Base-by-base conservation (phyloP, 2,329 filamentous ascomycete species). In the Cordyceps cateniannulata region DNA sequence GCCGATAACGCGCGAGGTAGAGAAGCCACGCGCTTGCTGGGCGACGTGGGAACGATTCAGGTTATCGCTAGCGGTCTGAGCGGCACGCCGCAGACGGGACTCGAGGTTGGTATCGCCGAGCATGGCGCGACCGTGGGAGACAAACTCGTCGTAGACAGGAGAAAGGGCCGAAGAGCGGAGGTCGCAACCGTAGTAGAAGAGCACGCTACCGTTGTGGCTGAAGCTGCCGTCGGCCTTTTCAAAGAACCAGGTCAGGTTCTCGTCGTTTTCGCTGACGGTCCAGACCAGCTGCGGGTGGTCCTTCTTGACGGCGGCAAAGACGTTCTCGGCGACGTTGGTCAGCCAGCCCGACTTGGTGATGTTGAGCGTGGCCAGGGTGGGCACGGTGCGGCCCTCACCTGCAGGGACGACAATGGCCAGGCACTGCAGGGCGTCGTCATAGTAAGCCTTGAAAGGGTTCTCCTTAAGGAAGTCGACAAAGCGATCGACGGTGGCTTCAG, bases 201-300 rank as follows among this genome's bases (percentile, higher is more conserved):
- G 87, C 44, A 97, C 91, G 70, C 93, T 91, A 62, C 91, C 91
- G 66, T 91, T 86, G 60, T 87, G 86, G 64, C 89, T 91, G 68
- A 97, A 84, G 75, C 91, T 96, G 61, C 95, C 93, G 67, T 97
- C 92, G 10, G 93, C 89, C 81, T 96, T 96, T 76, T 96, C 93
- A 67, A 96, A 96, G 81, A 98, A 97, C 95, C 93, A 98, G 12
- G 91, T 93, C 68, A 98, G 80, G 73, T 98, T 97, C 82, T 98
- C 93, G 69, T 98, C 93, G 67, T 96, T 89, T 70, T 93, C 89
- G 78, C 90, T 93, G 63, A 97, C 93, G n/a, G 92, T 96, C 93
- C 93, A 99, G 65, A 91, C 89, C 65, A 98, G 82, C 77, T 89
- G 91, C 60, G 92, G 87, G 74, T 93, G 89, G 71, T 97, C 93